phyloP scores from a whole-genome alignment of 352 stramenopile species.

The Phytophthora brassicae region DNA sequence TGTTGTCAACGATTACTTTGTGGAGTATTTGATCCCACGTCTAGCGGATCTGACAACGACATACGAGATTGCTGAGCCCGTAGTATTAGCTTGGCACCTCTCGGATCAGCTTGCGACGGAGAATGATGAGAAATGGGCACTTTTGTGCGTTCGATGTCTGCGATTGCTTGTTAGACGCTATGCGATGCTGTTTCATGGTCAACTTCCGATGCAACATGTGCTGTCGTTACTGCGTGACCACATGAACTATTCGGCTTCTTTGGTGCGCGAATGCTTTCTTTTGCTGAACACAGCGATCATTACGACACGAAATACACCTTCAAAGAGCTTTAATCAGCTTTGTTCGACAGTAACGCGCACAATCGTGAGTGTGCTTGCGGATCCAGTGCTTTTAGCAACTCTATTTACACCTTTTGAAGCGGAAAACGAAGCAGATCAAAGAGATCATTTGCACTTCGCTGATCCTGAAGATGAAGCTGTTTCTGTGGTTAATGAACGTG shows the following conservation, averaged over 20 bases:
- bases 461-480: constrained; percentile 67
- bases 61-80: constrained; percentile 72
- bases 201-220: constrained; percentile 62
- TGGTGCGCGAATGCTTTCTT: constrained; percentile 78
- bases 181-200: constrained; percentile 77
- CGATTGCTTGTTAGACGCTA: constrained; percentile 73
- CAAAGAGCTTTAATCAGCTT: constrained; percentile 61
- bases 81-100: constrained; percentile 82
- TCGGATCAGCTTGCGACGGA: constrained; percentile 72
- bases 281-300: constrained; percentile 73
- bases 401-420: constrained; percentile 38
- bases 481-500: constrained; percentile 59
- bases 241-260: constrained; percentile 54
- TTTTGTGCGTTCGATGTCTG: constrained; percentile 68
- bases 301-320: constrained; percentile 62
- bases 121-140: constrained; percentile 53
- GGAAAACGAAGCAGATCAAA: constrained; percentile 35
- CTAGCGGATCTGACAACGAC: constrained; percentile 59
- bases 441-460: constrained; percentile 4
- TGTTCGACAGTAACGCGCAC: constrained; percentile 48
- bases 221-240: constrained; percentile 49
- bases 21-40: constrained; percentile 72
- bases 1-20: constrained; percentile 80
- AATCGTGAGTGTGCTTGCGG: constrained; percentile 61
- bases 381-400: constrained; percentile 53